Evolutionary conservation across 2,329 filamentous ascomycete species (phyloP).

Genomic region (Fusarium pseudocircinatum): DNA sequence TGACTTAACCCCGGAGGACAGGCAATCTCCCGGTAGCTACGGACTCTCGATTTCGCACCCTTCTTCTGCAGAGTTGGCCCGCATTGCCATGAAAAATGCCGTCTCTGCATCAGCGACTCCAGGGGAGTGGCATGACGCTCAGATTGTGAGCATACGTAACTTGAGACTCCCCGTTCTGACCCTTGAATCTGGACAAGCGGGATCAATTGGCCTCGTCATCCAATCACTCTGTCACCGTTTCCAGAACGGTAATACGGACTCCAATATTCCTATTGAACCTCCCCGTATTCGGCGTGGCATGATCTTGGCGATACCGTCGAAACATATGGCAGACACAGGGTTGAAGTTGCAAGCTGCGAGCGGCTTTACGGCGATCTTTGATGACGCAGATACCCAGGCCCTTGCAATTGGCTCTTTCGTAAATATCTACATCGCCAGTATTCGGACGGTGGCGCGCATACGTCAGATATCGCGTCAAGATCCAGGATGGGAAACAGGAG

Average conservation of each 20-base stretch:
- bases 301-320: conserved; percentile 74
- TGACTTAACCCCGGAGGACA: conserved; percentile 55
- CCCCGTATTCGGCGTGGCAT: conserved; percentile 79
- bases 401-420: conserved; percentile 75
- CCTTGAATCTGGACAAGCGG: conserved; percentile 83
- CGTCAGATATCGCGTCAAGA: conserved; percentile 58
- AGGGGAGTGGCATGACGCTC: conserved; percentile 82
- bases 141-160: conserved; percentile 87
- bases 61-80: conserved; percentile 62
- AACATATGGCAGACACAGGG: conserved; percentile 65
- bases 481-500: conserved; percentile 39
- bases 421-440: conserved; percentile 87
- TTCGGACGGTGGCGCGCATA: conserved; percentile 83
- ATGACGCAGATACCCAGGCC: conserved; percentile 67
- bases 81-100: conserved; percentile 62
- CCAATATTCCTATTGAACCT: conserved; percentile 29
- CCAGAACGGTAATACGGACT: conserved; percentile 3
- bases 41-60: conserved; percentile 64
- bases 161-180: conserved; percentile 82
- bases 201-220: conserved; percentile 84
- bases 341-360: conserved; percentile 71
- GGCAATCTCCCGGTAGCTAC: conserved; percentile 58
- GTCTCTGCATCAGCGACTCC: conserved; percentile 62
- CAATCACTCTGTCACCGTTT: conserved; percentile 45
- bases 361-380: conserved; percentile 77